Conservation (phyloP, 441 rosid species). For the Eutrema salsugineum region DNA sequence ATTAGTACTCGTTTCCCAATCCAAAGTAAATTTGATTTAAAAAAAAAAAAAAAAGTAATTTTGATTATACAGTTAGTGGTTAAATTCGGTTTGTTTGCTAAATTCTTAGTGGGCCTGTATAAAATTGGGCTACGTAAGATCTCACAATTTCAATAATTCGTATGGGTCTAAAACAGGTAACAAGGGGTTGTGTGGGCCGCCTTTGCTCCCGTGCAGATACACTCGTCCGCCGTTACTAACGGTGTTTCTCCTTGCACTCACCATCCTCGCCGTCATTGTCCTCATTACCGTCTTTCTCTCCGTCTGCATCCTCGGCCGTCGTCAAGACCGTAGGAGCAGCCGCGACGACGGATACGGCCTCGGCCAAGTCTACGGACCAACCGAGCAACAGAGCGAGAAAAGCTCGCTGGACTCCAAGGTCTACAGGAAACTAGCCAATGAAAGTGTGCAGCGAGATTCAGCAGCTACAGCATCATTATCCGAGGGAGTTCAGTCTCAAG, state of each 20-base stretch:
- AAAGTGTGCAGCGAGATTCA: conserved; percentile 9
- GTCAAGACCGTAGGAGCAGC: neutral
- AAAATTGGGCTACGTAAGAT: neutral
- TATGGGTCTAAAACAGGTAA: conserved; percentile 46
- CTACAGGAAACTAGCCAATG: conserved; percentile 26
- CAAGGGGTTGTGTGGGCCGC: conserved; percentile 63
- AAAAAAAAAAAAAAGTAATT: too few relatives aligned
- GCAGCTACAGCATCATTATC: neutral
- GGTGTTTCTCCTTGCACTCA: conserved; percentile 23
- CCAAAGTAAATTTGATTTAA: too few relatives aligned
- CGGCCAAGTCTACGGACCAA: conserved; percentile 11
- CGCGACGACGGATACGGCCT: neutral
- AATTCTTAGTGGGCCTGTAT: neutral
- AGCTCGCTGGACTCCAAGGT: conserved; percentile 22
- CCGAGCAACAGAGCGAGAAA: conserved; percentile 23
- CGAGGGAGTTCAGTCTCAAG: conserved; percentile 23
- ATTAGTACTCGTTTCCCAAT: too few relatives aligned
- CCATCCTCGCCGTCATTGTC: conserved; percentile 31
- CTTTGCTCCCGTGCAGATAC: conserved; percentile 49
- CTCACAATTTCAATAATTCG: neutral
- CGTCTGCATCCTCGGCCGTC: conserved; percentile 25
- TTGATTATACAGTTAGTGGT: too few relatives aligned
- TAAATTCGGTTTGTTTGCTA: neutral
- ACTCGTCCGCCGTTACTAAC: conserved; percentile 16
- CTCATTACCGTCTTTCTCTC: conserved; percentile 18